These are phyloP conservation scores for Cetradonia linearis DNA, from an alignment of 495 filamentous ascomycete species.

Conservation along the genomic window DNA sequence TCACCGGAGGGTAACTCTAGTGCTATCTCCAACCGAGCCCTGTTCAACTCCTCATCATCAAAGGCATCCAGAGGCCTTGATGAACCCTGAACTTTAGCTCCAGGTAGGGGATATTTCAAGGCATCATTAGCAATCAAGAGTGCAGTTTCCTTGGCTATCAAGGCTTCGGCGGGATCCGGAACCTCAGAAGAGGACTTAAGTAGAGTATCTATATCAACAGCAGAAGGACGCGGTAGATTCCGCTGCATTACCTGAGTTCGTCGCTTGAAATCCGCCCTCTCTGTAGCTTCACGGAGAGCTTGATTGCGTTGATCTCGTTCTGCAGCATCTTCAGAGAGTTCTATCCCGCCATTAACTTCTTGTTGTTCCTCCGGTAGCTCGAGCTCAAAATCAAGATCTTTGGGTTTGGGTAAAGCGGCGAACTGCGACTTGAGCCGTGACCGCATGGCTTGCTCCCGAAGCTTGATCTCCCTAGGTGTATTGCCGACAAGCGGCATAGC, in stretches of 20 bases:
- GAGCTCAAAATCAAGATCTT: conserved; percentile 81
- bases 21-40: conserved; percentile 66
- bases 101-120: conserved; percentile 57
- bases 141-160: conserved; percentile 67
- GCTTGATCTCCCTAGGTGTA: conserved; percentile 67
- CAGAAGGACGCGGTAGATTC: conserved; percentile 64
- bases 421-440: conserved; percentile 59
- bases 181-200: conserved; percentile 47
- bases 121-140: conserved; percentile 75
- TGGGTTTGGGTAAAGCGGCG: conserved; percentile 80
- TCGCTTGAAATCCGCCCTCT: conserved; percentile 66
- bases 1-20: conserved; percentile 49
- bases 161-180: conserved; percentile 43
- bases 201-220: conserved; percentile 60
- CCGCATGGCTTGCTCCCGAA: conserved; percentile 60
- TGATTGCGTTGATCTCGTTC: conserved; percentile 64
- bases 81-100: conserved; percentile 51
- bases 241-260: conserved; percentile 85
- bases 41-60: conserved; percentile 59
- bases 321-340: conserved; percentile 68
- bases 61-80: conserved; percentile 51
- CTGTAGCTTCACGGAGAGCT: conserved; percentile 57
- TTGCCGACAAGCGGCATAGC: conserved; percentile 59
- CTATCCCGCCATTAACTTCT: conserved; percentile 45
- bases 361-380: conserved; percentile 79